Conservation (phyloP, 768 basidiomycete genomes). For the Leucocoprinus sp. region DNA sequence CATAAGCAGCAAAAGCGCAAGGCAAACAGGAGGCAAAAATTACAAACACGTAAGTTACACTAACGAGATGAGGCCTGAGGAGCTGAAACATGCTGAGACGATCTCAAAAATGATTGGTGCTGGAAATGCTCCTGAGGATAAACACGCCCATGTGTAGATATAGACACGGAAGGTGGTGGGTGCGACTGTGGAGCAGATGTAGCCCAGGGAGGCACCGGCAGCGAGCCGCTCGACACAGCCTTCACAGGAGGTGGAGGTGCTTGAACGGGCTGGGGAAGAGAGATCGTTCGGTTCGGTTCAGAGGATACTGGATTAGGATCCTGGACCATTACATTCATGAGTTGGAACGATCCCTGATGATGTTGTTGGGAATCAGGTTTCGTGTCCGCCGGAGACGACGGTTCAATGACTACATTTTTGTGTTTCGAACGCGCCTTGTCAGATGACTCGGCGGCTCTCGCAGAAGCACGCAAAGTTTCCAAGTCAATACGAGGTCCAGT, state of each 20-base stretch:
- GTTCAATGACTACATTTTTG: constrained; percentile 14
- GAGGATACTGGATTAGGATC: constrained; percentile 14
- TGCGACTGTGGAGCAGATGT: constrained; percentile 11
- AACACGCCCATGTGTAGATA: constrained; percentile 14
- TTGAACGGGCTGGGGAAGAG: constrained; percentile 5
- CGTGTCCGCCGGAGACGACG: constrained; percentile 23
- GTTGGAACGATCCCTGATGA: constrained; percentile 58
- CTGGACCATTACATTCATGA: constrained; percentile 30
- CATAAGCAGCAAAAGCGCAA: constrained; percentile 1
- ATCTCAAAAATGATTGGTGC: constrained; percentile 41
- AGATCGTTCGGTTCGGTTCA: constrained; percentile 9
- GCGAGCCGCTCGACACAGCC: not conserved
- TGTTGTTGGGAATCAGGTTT: constrained; percentile 19
- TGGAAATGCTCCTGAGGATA: constrained; percentile 25
- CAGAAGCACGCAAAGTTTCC: constrained; percentile 68
- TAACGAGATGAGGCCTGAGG: constrained; percentile 7
- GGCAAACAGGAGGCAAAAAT: constrained; percentile 13
- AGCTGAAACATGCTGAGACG: constrained; percentile 25
- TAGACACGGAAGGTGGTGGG: constrained; percentile 11
- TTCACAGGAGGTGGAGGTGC: constrained; percentile 2
- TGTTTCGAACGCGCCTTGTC: constrained; percentile 10
- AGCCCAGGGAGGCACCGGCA: constrained; percentile 9
- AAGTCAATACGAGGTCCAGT: constrained; percentile 63
- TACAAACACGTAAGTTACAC: constrained; percentile 6
- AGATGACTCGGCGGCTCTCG: constrained; percentile 43